Conservation (phyloP, 1,284 basidiomycete species). For the Leucocoprinus gongylophorus region DNA sequence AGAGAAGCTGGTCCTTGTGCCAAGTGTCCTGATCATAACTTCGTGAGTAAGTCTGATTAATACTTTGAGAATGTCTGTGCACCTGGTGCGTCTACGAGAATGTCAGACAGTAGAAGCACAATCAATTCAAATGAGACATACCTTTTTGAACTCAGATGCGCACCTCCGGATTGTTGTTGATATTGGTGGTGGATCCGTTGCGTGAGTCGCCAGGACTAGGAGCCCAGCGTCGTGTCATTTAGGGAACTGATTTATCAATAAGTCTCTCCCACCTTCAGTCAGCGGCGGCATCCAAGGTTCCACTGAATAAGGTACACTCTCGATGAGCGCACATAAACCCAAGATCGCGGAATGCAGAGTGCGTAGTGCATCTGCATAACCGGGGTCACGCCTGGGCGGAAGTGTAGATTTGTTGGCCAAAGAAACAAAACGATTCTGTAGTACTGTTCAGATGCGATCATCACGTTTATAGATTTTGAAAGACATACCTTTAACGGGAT, state of each 20-base stretch:
- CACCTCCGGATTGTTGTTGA: constrained; percentile 85
- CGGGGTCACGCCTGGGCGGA: constrained; percentile 63
- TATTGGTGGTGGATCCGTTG: constrained; percentile 88
- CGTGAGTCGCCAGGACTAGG: constrained; percentile 69
- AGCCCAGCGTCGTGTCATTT: too few relatives aligned
- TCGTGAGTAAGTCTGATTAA: not conserved
- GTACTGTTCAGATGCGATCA: constrained; percentile 4
- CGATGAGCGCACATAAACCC: constrained; percentile 80
- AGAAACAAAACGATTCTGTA: constrained; percentile 72
- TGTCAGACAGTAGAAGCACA: constrained; percentile 9
- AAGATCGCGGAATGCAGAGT: constrained; percentile 86
- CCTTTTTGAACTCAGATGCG: constrained; percentile 87
- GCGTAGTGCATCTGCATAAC: constrained; percentile 70
- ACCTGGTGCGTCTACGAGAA: constrained; percentile 60
- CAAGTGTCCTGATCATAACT: constrained; percentile 65
- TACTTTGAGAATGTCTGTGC: constrained; percentile 13
- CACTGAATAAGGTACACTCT: constrained; percentile 74
- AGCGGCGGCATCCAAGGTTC: constrained; percentile 73
- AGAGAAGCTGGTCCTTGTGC: constrained; percentile 86
- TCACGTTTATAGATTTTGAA: not conserved
- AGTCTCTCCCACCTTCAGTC: constrained; percentile 51
- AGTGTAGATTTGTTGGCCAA: constrained; percentile 59
- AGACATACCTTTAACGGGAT: constrained; percentile 68
- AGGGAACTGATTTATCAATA: not conserved
- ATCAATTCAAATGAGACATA: constrained; percentile 24